These are phyloP conservation scores for Staphylotrichum longicolle DNA, from an alignment of 495 filamentous ascomycete genomes.

Conservation along the genomic window DNA sequence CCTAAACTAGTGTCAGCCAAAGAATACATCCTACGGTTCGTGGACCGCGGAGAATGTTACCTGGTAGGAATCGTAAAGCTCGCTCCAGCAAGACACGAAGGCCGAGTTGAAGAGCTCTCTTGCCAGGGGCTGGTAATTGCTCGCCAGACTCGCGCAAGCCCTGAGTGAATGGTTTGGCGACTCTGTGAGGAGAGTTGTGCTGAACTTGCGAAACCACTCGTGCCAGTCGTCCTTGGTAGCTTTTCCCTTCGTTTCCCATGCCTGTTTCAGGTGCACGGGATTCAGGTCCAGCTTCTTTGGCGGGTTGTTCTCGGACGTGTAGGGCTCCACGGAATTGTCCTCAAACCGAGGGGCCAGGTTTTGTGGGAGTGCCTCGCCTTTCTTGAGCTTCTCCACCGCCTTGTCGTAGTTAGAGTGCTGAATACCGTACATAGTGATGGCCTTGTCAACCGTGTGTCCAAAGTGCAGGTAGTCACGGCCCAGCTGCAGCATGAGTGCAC, in stretches of 20 bases:
- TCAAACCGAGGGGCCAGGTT: conserved; percentile 86
- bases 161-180: conserved; percentile 92
- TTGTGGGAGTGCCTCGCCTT: conserved; percentile 88
- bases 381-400: conserved; percentile 85
- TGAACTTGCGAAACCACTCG: conserved; percentile 97
- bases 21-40: background rate
- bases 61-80: conserved; percentile 86
- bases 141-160: conserved; percentile 87
- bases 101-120: conserved; percentile 95
- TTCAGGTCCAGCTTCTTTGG: conserved; percentile 95
- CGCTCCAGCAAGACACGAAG: conserved; percentile 98
- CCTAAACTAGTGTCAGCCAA: conserved; percentile 45
- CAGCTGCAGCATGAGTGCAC: conserved; percentile 91
- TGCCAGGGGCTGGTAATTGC: conserved; percentile 87
- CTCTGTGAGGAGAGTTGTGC: conserved; percentile 90
- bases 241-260: conserved; percentile 94
- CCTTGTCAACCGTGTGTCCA: conserved; percentile 84
- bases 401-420: conserved; percentile 86
- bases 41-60: conserved; percentile 11
- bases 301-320: conserved; percentile 69
- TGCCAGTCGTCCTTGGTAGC: conserved; percentile 98
- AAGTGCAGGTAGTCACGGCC: conserved; percentile 94
- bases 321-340: conserved; percentile 71
- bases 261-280: conserved; percentile 93
- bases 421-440: conserved; percentile 64